Conservation (phyloP, 148 eudicot species). For the Rhododendron ferrugineum region DNA sequence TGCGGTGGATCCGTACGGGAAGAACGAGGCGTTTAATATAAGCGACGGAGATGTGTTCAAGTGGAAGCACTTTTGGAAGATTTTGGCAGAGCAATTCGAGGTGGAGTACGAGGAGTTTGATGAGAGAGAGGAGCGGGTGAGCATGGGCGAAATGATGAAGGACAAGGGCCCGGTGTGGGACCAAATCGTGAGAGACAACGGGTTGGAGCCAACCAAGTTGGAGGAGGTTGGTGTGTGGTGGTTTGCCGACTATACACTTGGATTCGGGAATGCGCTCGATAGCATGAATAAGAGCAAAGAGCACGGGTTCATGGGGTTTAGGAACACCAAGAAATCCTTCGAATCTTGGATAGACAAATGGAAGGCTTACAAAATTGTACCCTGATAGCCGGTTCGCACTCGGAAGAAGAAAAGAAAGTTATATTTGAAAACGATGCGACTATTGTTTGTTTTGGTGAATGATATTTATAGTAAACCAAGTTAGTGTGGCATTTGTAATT, state of each 20-base stretch:
- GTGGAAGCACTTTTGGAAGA: constrained; percentile 18
- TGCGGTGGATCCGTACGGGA: constrained; percentile 3
- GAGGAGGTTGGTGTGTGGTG: constrained; percentile 12
- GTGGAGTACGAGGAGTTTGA: constrained; percentile 14
- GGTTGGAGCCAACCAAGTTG: not conserved
- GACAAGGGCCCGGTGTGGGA: constrained; percentile 12
- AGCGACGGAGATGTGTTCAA: constrained; percentile 18
- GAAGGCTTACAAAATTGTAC: constrained; percentile 6
- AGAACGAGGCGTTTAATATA: constrained; percentile 13
- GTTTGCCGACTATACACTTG: not conserved
- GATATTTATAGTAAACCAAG: too few species aligned
- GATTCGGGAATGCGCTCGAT: not conserved
- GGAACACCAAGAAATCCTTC: not conserved
- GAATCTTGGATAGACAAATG: not conserved
- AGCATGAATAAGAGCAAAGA: constrained; percentile 15
- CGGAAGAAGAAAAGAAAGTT: too few species aligned
- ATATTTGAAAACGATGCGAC: too few species aligned
- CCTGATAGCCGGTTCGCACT: not conserved
- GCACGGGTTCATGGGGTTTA: constrained; percentile 12
- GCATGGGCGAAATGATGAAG: constrained; percentile 14
- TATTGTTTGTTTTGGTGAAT: not conserved
- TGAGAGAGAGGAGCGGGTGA: not conserved
- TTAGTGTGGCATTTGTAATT: too few species aligned
- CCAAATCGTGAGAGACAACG: not conserved
- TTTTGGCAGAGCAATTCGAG: constrained; percentile 8